A percentile compares a stretch with the other conserved stretches of the same genome.
Evolutionary conservation across 1,139 yeast species (phyloP).

Genomic region (Geotrichum citri-aurantii): DNA sequence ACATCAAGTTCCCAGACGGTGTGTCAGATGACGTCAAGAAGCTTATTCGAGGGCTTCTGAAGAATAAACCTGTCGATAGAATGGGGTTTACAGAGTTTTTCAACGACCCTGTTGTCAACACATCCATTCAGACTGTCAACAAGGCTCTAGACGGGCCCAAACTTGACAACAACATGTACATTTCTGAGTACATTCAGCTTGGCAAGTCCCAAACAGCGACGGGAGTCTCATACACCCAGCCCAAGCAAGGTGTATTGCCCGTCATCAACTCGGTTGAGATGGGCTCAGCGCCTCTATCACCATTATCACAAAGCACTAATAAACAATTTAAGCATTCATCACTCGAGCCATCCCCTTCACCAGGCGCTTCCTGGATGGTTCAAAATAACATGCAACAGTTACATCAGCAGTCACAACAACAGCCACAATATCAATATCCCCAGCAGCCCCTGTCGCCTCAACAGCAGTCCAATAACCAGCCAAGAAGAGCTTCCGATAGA

Average conservation of each 20-base stretch:
- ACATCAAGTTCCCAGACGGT: slow-evolving; percentile 62
- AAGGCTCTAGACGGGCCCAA: slow-evolving; percentile 62
- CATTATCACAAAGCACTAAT: slow-evolving; percentile 2
- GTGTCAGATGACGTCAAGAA: slow-evolving; percentile 57
- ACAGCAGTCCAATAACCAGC: background rate
- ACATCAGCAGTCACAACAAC: background rate
- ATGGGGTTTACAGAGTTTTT: slow-evolving; percentile 86
- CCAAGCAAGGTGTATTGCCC: background rate
- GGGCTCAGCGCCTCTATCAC: background rate
- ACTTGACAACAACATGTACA: slow-evolving; percentile 71
- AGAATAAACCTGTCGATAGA: slow-evolving; percentile 80
- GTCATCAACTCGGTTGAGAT: background rate
- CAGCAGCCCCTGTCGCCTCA: slow-evolving; percentile 2
- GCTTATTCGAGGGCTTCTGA: slow-evolving; percentile 68
- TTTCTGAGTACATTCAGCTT: slow-evolving; percentile 61
- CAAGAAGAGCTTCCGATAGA: background rate
- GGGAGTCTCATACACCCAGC: background rate
- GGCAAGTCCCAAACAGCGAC: background rate
- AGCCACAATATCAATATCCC: slow-evolving; percentile 1
- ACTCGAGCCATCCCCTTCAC: slow-evolving; percentile 25
- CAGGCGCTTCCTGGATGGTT: slow-evolving; percentile 26
- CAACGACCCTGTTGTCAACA: slow-evolving; percentile 45
- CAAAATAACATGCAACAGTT: slow-evolving; percentile 3
- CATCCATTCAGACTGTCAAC: slow-evolving; percentile 45
- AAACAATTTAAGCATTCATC: background rate